A percentile compares a stretch with the other conserved stretches of the same genome.
These are phyloP conservation scores for Ogataea pignaliae DNA, from an alignment of 805 yeast genomes.

Conservation along the genomic window DNA sequence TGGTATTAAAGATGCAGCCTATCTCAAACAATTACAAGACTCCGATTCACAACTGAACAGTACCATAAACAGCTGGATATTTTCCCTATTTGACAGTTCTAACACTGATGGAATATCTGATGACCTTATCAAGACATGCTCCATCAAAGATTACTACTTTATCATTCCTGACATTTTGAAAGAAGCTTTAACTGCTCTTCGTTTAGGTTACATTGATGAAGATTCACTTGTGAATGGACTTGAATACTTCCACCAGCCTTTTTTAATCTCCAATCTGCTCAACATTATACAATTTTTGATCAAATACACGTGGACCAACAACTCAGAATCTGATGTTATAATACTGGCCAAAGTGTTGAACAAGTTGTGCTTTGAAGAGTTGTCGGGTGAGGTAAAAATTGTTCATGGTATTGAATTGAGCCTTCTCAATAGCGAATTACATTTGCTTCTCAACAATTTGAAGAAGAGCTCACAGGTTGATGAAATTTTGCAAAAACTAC, in stretches of 20 bases:
- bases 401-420: slow-evolving; percentile 14
- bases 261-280: slow-evolving; percentile 53
- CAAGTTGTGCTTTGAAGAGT: slow-evolving; percentile 16
- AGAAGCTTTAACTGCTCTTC: slow-evolving; percentile 63
- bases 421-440: slow-evolving; percentile 14
- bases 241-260: slow-evolving; percentile 82
- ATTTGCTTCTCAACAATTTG: slow-evolving; percentile 2
- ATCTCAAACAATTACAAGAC: slow-evolving; percentile 14
- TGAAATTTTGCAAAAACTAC: slow-evolving; percentile 11
- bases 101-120: slow-evolving; percentile 76
- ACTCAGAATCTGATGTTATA: slow-evolving; percentile 3
- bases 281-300: slow-evolving; percentile 35
- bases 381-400: slow-evolving; percentile 17
- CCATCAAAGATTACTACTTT: slow-evolving; percentile 61
- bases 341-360: slow-evolving; percentile 15
- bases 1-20: slow-evolving; percentile 7
- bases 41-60: slow-evolving; percentile 21
- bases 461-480: slow-evolving; percentile 4
- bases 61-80: slow-evolving; percentile 65
- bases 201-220: slow-evolving; percentile 48
- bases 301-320: slow-evolving; percentile 14
- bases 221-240: slow-evolving; percentile 70
- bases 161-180: slow-evolving; percentile 71
- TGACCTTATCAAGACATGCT: slow-evolving; percentile 63
- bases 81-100: slow-evolving; percentile 61